A percentile compares a stretch with the other conserved stretches of the same genome.
Conservation (phyloP, 1,284 basidiomycete genomes). For the Melampsora larici-populina region DNA sequence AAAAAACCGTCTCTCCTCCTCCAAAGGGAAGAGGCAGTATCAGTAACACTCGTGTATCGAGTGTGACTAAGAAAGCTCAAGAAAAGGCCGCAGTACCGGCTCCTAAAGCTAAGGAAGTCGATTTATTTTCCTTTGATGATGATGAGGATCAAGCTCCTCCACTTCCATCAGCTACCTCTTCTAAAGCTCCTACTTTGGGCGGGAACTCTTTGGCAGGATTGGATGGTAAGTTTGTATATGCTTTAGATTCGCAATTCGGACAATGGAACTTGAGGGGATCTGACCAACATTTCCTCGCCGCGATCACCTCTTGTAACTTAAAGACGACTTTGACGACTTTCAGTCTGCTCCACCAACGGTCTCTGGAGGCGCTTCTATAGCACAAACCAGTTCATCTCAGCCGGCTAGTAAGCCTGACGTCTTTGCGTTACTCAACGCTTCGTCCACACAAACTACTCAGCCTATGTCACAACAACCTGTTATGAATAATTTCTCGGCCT, state of each 20-base stretch:
- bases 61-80: constrained; percentile 11
- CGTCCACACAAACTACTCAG: not conserved
- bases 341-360: constrained; percentile 25
- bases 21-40: constrained; percentile 12
- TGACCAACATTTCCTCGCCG: not conserved
- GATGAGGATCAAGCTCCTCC: constrained; percentile 17
- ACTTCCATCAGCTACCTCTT: not conserved
- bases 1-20: constrained; percentile 52
- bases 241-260: not conserved
- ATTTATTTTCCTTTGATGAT: constrained; percentile 40
- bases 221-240: not conserved
- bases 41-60: constrained; percentile 19
- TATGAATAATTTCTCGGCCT: not conserved
- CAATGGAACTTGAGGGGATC: not conserved
- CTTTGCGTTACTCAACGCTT: constrained; percentile 29
- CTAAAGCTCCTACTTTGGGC: constrained; percentile 2
- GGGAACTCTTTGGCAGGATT: not conserved
- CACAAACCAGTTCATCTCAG: not conserved
- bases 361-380: not conserved
- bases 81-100: constrained; percentile 7
- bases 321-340: constrained; percentile 42
- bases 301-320: not conserved
- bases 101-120: constrained; percentile 39
- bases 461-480: not conserved
- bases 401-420: constrained; percentile 28